Evolutionary conservation across 306 rosid genomes (phyloP), one percentile per base, ranked within the genome.

Genomic region (Fragaria ananassa): DNA sequence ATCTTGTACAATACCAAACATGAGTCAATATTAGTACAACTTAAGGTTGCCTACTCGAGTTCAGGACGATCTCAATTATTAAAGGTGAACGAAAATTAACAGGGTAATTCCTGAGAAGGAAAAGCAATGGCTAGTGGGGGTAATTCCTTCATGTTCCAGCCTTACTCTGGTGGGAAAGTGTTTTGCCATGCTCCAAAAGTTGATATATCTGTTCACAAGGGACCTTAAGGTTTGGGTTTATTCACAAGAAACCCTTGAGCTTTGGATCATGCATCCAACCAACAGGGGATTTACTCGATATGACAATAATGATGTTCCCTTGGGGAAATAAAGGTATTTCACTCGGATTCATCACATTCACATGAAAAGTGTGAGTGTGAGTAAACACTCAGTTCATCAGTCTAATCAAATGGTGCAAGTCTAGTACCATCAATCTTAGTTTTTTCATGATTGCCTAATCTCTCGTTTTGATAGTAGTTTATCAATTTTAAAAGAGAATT

Each of bases 331-430:
- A 56, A 21, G 62, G 74, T 72, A 79, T 80, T 81, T 62, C 83
- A 72, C 74, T 85, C 82, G 85, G 86, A 76, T 72, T 77, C 73
- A 71, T 82, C 88, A 90, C 89, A 70, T 57, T 80, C 87, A 90
- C 87, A 84, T 82, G 88, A 70, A 69, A 49, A 35, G 71, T 47
- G 76, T 25, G 71, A 69, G 35, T 31, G 53, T 45, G 65, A 39
- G 51, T 25, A 68, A 58, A 53, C 75, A 58, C 69, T 41, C 62
- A 31, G 50, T 47, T 19, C 11, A 60, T 58, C 76, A 41, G 53
- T 57, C 75, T 61, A 53, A 69, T 56, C 35, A 44, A 14, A 45
- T 8, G 62, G 53, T 14, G 60, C 25, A 44, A 46, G 61, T 15
- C 1, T 72, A 65, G 54, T 53, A 71, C 67, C 23, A 51, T 42